Conservation (phyloP, 148 eudicot species). For the Linanthus parryae region DNA sequence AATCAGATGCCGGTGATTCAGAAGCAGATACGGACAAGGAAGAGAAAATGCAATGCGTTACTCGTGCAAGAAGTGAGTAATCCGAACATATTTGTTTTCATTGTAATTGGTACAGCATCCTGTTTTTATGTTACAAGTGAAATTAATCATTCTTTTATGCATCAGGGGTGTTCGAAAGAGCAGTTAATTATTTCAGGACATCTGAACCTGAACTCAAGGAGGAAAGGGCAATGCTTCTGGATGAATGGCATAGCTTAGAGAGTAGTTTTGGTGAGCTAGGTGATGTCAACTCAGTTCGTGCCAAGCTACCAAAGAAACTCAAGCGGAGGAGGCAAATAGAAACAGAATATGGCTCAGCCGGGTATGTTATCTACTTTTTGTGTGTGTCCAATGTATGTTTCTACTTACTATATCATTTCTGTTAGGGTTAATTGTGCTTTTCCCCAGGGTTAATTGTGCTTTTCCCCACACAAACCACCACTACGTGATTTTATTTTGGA, state of each 20-base stretch:
- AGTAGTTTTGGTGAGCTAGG: constrained; percentile 69
- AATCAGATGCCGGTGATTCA: constrained; percentile 33
- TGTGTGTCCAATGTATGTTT: too few relatives aligned
- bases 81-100: too few relatives aligned
- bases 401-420: too few relatives aligned
- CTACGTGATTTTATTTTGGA: too few relatives aligned
- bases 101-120: too few relatives aligned
- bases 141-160: constrained; percentile 13
- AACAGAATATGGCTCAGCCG: constrained; percentile 80
- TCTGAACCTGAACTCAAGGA: constrained; percentile 87
- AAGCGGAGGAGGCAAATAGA: constrained; percentile 68
- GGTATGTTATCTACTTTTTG: too few relatives aligned
- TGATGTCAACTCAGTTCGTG: constrained; percentile 46
- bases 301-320: constrained; percentile 88
- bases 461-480: too few relatives aligned
- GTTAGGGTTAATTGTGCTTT: too few relatives aligned
- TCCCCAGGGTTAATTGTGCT: too few relatives aligned
- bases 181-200: constrained; percentile 56
- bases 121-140: too few relatives aligned
- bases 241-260: constrained; percentile 75
- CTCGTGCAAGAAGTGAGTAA: constrained; percentile 70
- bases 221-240: constrained; percentile 89
- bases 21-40: constrained; percentile 23
- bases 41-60: constrained; percentile 44
- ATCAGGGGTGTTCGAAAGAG: constrained; percentile 86